Base-by-base conservation (phyloP, 345 rosid genomes). In the Diplotaxis tenuifolia region DNA sequence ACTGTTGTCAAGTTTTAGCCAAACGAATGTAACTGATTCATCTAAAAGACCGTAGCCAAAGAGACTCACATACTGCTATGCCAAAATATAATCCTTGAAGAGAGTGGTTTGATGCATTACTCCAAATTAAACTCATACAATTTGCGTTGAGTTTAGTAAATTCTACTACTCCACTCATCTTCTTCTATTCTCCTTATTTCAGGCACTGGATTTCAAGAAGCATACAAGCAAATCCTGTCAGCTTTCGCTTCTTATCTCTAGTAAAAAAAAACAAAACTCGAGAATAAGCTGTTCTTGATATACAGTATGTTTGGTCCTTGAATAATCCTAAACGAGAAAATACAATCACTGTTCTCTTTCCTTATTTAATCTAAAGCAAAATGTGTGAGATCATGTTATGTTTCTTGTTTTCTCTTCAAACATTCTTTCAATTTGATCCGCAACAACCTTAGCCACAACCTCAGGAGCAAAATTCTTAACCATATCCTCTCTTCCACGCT, bases 141-240 rank as follows among this genome's bases (percentile, higher is more conserved):
- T 5, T 29, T 29, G n/a, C 42, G 42, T 9, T 36, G 42, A 36
- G 42, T 36, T 36, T 36, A 36, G 42, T 10, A 36, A 12, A 36
- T 9, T 36, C 40, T 5, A 29, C 49, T 11, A 53, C 14, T 18
- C 21, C 14, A 32, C 64, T 38, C 59, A 29, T 31, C 10, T 12
- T 65, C 25, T 52, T 65, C 29, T 25, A 1, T 65, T 42, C 14
- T 6, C 9, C 0, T 59, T 38, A 6, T 82, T 6, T 73, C 91
- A 95, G 96, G 96, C 96, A 0, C 96, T 88, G 68, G 96, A 87
- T 38, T 95, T 95, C 84, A 92, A 92, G 88, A 92, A 86, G 79
- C 86, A 11, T 90, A 92, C 85, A 83, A 84, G 78, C 86, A 95
- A 82, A 93, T 90, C 76, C 62, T 90, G 64, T 49, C 81, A 2